Base-by-base conservation (phyloP, 2,329 filamentous ascomycete genomes). In the Stachybotrys echinatus region DNA sequence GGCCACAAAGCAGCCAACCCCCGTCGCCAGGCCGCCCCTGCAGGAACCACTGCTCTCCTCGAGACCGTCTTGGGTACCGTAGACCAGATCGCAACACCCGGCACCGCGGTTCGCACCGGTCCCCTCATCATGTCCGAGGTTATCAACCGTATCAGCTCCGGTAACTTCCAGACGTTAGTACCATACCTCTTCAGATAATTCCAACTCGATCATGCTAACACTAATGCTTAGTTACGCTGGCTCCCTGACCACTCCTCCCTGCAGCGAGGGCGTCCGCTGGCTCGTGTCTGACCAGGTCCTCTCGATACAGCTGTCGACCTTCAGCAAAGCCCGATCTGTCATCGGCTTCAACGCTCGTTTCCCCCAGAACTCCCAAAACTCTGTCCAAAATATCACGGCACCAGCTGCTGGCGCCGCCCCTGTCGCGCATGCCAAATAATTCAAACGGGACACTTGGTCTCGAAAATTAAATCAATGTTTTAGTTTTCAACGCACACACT, bases 231-330 rank as follows among this genome's bases (percentile, higher is more conserved):
- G 60, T 31, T 85, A 85, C 68, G 62, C 65, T 12, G 82, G 82
- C 19, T 83, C 79, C 18, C 69, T 85, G 44, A 85, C 82, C 39
- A 84, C 81, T 0, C 82, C 83, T 19, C 82, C 82, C 4, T 85
- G 82, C 66, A 70, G 71, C 17, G 80, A 84, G 63, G 75, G 74
- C 22, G 67, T 85, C 20, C 68, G 64, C 10, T 84, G 80, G 71
- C 65, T 80, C 45, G 65, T 83, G 40, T 74, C 74, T 54, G 66
- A 70, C 52, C 56, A 76, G 50, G 72, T 74, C 37, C 60, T 83
- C 4, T 61, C 64, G 34, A 65, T 84, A 53, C 66, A 72, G 55
- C 69, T 77, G 17, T 63, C 63, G 5, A 78, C 74, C 17, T 84
- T 67, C 61, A 72, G 76, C 55, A 67, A 65, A 42, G 74, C 79